Conservation (phyloP, 345 rosid genomes). For the Lenwebbia sp. region DNA sequence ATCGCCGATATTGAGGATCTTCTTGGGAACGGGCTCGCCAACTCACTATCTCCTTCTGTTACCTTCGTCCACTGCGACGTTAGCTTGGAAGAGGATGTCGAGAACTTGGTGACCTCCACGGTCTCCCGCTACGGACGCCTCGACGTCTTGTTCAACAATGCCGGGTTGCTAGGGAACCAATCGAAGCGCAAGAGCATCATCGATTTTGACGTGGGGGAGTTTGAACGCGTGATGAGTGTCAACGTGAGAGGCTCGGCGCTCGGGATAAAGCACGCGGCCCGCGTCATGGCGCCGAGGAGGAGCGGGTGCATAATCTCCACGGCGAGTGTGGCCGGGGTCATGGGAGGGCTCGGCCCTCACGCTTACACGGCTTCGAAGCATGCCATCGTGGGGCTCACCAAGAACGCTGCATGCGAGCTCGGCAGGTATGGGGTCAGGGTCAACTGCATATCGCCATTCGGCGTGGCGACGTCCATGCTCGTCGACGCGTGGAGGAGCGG, state of each 20-base stretch:
- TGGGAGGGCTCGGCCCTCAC: conserved; percentile 86
- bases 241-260: conserved; percentile 57
- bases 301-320: conserved; percentile 61
- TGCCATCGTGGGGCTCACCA: conserved; percentile 73
- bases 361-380: conserved; percentile 87
- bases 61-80: conserved; percentile 65
- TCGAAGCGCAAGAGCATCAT: conserved; percentile 57
- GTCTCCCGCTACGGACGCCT: conserved; percentile 38
- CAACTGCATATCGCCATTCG: conserved; percentile 81
- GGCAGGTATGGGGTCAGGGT: conserved; percentile 68
- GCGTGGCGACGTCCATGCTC: conserved; percentile 77
- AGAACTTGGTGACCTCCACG: conserved; percentile 39
- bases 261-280: conserved; percentile 83
- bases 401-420: conserved; percentile 72
- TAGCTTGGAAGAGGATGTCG: conserved; percentile 47
- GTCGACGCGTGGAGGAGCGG: conserved; percentile 46
- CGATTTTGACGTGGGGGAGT: conserved; percentile 52
- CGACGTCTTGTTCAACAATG: conserved; percentile 72
- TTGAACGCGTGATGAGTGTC: conserved; percentile 58
- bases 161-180: conserved; percentile 68
- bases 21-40: conserved; percentile 33
- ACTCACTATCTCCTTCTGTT: conserved; percentile 30
- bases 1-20: conserved; percentile 63
- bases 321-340: conserved; percentile 73
- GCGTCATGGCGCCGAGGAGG: conserved; percentile 48